Base-by-base conservation (phyloP, 2,329 filamentous ascomycete species). In the Calonectria pseudoturangicola region DNA sequence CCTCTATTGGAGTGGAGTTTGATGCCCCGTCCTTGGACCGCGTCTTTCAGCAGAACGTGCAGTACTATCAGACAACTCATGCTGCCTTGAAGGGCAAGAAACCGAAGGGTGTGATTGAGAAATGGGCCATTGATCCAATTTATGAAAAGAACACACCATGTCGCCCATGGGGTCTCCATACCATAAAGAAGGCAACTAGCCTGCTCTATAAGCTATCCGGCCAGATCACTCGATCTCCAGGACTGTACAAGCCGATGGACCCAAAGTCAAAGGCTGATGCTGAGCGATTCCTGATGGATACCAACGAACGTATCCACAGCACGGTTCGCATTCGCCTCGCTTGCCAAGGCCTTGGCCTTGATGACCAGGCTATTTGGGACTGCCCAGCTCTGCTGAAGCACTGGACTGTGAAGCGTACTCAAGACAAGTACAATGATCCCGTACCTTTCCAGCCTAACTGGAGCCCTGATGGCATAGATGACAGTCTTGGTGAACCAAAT, bases 231-330 rank as follows among this genome's bases (percentile, higher is more conserved):
- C 84, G 88, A 63, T 86, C 85, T 3, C 88, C 88, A 0, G 88
- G 88, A 3, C 77, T 87, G 74, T 89, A 89, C 81, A 85, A 82
- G 58, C 86, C 85, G 71, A 81, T 84, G 18, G 83, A 89, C 66
- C 83, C 85, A 2, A 81, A 83, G 56, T 85, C 84, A 1, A 84
- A 85, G 10, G 79, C 77, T 15, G 77, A 80, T 39, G 81, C 82
- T 48, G 74, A 78, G 1, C 80, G 81, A 10, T 89, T 85, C 70
- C 84, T 91, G 30, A 78, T 86, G 65, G 85, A 88, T 72, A 91
- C 89, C 12, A 89, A 90, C 75, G 89, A 91, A 80, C 85, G 87
- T 10, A 86, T 91, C 41, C 89, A 91, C 78, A 86, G 87, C 73
- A 89, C 87, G 2, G 89, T 89, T 1, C 85, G 89, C 1, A 84